Evolutionary conservation across 164 flowering plant species (phyloP).

Genomic region (Annona squamosa): DNA sequence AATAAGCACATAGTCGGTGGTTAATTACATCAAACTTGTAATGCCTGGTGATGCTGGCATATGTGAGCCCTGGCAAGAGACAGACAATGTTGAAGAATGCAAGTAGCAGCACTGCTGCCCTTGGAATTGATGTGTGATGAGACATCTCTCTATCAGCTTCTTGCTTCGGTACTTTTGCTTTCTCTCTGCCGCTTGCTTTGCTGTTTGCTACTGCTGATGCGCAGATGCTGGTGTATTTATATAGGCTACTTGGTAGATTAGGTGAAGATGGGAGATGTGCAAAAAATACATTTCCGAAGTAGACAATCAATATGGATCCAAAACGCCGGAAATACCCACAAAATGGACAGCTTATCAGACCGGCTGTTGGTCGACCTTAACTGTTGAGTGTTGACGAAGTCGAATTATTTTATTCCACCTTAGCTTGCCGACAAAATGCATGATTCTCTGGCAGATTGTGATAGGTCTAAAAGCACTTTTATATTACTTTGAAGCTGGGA

Average conservation of each 20-base stretch:
- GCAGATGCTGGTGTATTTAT: conserved; percentile 14
- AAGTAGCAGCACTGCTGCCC: conserved; percentile 4
- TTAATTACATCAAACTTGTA: conserved; percentile 34
- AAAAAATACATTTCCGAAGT: background rate
- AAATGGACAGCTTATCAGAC: background rate
- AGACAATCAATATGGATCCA: too few species aligned
- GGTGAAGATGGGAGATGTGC: conserved; percentile 14
- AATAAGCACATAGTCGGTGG: background rate
- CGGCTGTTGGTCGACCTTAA: conserved; percentile 14
- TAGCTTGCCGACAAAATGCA: background rate
- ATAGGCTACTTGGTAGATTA: conserved; percentile 27
- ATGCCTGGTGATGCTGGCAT: conserved; percentile 30
- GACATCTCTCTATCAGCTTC: conserved; percentile 1
- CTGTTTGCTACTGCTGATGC: background rate
- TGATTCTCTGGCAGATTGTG: background rate
- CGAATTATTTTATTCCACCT: conserved; percentile 2
- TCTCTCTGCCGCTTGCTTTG: conserved; percentile 1
- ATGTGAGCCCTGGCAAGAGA: conserved; percentile 13
- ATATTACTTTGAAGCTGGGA: background rate
- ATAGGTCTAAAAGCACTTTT: background rate
- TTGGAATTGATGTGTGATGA: conserved; percentile 1
- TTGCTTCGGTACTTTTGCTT: background rate
- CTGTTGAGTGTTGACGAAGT: conserved; percentile 26
- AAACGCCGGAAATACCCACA: background rate
- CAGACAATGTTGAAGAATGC: conserved; percentile 9